Percentiles rank a stretch among this genome's conserved stretches.
phyloP scores from a whole-genome alignment of 805 yeast species.

The Metschnikowia aberdeeniae region DNA sequence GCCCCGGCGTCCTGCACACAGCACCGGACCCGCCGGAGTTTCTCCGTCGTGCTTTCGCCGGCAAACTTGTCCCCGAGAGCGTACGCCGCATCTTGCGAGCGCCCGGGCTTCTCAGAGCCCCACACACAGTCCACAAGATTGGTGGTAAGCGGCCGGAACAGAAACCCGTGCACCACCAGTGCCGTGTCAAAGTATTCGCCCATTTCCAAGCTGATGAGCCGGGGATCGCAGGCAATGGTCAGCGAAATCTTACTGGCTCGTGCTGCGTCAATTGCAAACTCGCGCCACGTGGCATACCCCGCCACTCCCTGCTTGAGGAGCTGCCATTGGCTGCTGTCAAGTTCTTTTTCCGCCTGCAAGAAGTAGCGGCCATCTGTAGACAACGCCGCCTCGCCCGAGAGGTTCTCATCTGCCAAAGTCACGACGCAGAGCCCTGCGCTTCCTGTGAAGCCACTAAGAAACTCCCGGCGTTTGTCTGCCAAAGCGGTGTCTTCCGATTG shows the following conservation, averaged over 20 bases:
- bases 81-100: constrained; percentile 34
- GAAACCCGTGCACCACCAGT: constrained; percentile 20
- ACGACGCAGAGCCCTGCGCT: constrained; percentile 19
- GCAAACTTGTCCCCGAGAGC: constrained; percentile 26
- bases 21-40: constrained; percentile 27
- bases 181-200: constrained; percentile 39
- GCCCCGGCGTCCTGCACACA: constrained; percentile 25
- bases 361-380: constrained; percentile 96
- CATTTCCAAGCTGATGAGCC: constrained; percentile 51
- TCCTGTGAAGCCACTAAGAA: constrained; percentile 18
- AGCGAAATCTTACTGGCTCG: constrained; percentile 46
- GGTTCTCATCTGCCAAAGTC: constrained; percentile 34
- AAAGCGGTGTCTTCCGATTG: constrained; percentile 18
- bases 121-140: constrained; percentile 39
- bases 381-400: constrained; percentile 67
- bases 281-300: constrained; percentile 75
- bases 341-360: constrained; percentile 80
- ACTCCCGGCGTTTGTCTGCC: constrained; percentile 19
- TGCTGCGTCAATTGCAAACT: constrained; percentile 57
- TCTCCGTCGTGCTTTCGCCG: constrained; percentile 31
- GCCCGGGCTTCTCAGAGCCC: constrained; percentile 31
- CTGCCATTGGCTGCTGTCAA: constrained; percentile 69
- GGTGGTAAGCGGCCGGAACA: constrained; percentile 27
- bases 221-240: constrained; percentile 82
- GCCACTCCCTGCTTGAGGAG: constrained; percentile 74